Percentiles rank a stretch among this genome's conserved stretches.
Conservation (phyloP, 768 basidiomycete species). For the Pleurotus djamor region DNA sequence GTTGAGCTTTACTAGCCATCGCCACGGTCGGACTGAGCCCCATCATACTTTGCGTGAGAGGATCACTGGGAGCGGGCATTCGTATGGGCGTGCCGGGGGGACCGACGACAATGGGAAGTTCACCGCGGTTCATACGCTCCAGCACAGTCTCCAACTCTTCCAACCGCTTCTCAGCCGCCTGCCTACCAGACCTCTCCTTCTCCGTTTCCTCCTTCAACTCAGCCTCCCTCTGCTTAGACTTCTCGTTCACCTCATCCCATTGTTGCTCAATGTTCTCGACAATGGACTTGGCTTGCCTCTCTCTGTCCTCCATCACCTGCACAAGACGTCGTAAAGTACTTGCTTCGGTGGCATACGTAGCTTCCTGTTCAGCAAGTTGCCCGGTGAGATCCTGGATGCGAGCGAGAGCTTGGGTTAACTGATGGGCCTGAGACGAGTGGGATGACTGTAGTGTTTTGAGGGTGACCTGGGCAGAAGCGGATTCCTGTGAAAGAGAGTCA, state of each 20-base stretch:
- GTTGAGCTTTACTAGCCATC: conserved; percentile 79
- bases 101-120: conserved; percentile 57
- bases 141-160: conserved; percentile 75
- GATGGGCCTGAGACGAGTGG: conserved; percentile 67
- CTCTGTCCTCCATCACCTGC: conserved; percentile 83
- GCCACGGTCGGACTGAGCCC: conserved; percentile 86
- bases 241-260: conserved; percentile 72
- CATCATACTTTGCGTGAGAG: conserved; percentile 54
- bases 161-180: conserved; percentile 67
- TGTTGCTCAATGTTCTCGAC: conserved; percentile 83
- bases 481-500: conserved; percentile 68
- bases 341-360: conserved; percentile 76
- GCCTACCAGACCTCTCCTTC: conserved; percentile 64
- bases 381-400: conserved; percentile 75
- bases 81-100: conserved; percentile 48
- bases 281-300: conserved; percentile 79
- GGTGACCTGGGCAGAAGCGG: conserved; percentile 62
- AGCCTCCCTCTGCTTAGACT: conserved; percentile 66
- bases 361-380: conserved; percentile 83
- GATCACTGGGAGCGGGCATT: conserved; percentile 35
- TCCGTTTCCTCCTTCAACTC: conserved; percentile 69
- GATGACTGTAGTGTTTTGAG: conserved; percentile 74
- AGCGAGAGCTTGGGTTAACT: conserved; percentile 74
- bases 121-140: conserved; percentile 69
- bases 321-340: conserved; percentile 74